These are phyloP conservation scores for Solanum chacoense DNA, from an alignment of 305 asterid species.

Conservation along the genomic window DNA sequence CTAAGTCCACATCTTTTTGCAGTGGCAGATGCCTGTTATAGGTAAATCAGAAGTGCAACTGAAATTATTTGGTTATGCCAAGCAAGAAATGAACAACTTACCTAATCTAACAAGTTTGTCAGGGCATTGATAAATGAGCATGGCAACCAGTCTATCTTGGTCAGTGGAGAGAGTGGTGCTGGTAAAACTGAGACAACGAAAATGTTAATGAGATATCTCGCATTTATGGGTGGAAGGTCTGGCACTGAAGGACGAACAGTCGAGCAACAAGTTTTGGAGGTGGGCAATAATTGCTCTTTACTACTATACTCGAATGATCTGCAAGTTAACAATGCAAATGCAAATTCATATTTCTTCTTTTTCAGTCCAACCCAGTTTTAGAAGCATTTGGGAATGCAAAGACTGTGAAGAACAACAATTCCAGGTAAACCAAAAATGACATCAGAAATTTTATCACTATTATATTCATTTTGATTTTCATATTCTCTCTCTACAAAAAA, in stretches of 20 bases:
- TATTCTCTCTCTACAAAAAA: conserved; percentile 22
- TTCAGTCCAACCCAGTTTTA: conserved; percentile 88
- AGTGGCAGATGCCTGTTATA: conserved; percentile 84
- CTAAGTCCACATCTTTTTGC: conserved; percentile 97
- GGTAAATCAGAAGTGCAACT: conserved; percentile 25
- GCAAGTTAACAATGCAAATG: not conserved
- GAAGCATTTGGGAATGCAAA: conserved; percentile 98
- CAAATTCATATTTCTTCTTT: conserved; percentile 7
- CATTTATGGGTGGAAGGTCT: conserved; percentile 91
- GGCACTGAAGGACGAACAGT: conserved; percentile 90
- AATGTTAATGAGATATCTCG: conserved; percentile 93
- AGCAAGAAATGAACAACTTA: not conserved
- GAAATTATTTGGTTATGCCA: not conserved
- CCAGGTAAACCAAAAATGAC: conserved; percentile 42
- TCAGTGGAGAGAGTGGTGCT: conserved; percentile 98
- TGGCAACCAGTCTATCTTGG: conserved; percentile 89
- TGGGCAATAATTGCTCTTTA: conserved; percentile 18
- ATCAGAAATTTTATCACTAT: not conserved
- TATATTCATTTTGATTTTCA: not conserved
- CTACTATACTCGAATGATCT: conserved; percentile 4
- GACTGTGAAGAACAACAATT: conserved; percentile 87
- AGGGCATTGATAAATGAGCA: conserved; percentile 79
- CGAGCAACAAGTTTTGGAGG: conserved; percentile 94
- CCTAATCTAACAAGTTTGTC: conserved; percentile 8
- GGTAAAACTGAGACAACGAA: conserved; percentile 96